Evolutionary conservation across 495 filamentous ascomycete species (phyloP).

Genomic region (Baudoinia panamericana): DNA sequence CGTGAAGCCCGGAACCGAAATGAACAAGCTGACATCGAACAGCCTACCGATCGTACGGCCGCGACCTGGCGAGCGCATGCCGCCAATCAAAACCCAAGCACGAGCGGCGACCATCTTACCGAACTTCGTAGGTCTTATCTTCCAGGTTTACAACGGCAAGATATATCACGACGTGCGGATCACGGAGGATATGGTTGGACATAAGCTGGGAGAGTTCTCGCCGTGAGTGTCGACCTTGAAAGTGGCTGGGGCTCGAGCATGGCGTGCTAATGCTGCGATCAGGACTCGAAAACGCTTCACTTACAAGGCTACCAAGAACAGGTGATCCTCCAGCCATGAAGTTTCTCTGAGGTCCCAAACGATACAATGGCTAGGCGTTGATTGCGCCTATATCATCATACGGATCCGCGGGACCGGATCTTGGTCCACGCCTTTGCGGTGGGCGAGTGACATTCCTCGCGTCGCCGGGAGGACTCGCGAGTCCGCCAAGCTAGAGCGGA

Average conservation of each 20-base stretch:
- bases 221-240: constrained; percentile 44
- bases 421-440: too few relatives aligned
- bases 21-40: constrained; percentile 7
- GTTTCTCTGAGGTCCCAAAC: too few relatives aligned
- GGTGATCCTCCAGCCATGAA: constrained; percentile 5
- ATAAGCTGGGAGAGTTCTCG: constrained; percentile 93
- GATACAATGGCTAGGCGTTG: too few relatives aligned
- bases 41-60: constrained; percentile 54
- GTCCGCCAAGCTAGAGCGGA: too few relatives aligned
- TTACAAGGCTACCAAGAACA: constrained; percentile 67
- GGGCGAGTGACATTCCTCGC: too few relatives aligned
- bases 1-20: background rate
- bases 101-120: constrained; percentile 87
- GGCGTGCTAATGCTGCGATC: constrained; percentile 7
- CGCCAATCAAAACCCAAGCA: constrained; percentile 77
- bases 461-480: too few relatives aligned
- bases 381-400: too few relatives aligned
- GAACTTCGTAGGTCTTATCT: constrained; percentile 86
- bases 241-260: background rate
- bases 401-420: too few relatives aligned
- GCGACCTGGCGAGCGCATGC: constrained; percentile 45
- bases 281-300: constrained; percentile 83
- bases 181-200: constrained; percentile 96
- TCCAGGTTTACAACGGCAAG: constrained; percentile 94
- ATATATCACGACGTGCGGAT: constrained; percentile 75